Conservation (phyloP, 1,284 basidiomycete genomes). For the Apiotrichum veenhuisii region DNA sequence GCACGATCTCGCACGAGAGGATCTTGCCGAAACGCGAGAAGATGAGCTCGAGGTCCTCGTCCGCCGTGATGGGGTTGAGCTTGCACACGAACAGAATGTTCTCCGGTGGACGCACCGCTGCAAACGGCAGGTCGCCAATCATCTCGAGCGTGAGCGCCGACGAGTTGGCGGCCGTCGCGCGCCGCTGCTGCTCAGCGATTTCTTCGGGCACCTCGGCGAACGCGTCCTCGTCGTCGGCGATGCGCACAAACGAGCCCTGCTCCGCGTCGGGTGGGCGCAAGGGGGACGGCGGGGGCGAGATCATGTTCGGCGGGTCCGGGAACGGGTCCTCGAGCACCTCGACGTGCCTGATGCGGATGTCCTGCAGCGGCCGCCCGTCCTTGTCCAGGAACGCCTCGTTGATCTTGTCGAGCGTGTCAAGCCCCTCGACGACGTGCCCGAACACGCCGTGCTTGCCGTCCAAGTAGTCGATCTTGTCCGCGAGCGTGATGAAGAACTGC, state of each 20-base stretch:
- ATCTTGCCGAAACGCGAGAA: slow-evolving; percentile 94
- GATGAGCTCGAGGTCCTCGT: slow-evolving; percentile 95
- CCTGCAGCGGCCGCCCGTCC: slow-evolving; percentile 83
- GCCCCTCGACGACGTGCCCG: slow-evolving; percentile 89
- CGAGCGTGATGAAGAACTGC: slow-evolving; percentile 94
- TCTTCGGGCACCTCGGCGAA: slow-evolving; percentile 62
- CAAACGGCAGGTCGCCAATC: slow-evolving; percentile 98
- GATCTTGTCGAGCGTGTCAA: slow-evolving; percentile 87
- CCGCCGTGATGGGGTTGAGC: slow-evolving; percentile 88
- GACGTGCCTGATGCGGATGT: slow-evolving; percentile 87
- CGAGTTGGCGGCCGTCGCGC: slow-evolving; percentile 80
- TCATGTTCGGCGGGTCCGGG: slow-evolving; percentile 72
- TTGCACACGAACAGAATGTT: slow-evolving; percentile 99
- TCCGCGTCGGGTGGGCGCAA: slow-evolving; percentile 69
- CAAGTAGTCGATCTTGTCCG: slow-evolving; percentile 85
- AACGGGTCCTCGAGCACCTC: slow-evolving; percentile 95
- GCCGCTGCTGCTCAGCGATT: slow-evolving; percentile 70
- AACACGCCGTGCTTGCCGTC: slow-evolving; percentile 96
- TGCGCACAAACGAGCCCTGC: slow-evolving; percentile 59
- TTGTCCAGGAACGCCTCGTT: slow-evolving; percentile 88
- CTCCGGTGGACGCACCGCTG: slow-evolving; percentile 94
- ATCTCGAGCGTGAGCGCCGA: slow-evolving; percentile 97
- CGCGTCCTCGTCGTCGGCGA: slow-evolving; percentile 86
- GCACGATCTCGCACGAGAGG: slow-evolving; percentile 94
- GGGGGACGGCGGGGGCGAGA: slow-evolving; percentile 64